Evolutionary conservation across 1,139 yeast genomes (phyloP).

Genomic region (Geotrichum phurueaensis): DNA sequence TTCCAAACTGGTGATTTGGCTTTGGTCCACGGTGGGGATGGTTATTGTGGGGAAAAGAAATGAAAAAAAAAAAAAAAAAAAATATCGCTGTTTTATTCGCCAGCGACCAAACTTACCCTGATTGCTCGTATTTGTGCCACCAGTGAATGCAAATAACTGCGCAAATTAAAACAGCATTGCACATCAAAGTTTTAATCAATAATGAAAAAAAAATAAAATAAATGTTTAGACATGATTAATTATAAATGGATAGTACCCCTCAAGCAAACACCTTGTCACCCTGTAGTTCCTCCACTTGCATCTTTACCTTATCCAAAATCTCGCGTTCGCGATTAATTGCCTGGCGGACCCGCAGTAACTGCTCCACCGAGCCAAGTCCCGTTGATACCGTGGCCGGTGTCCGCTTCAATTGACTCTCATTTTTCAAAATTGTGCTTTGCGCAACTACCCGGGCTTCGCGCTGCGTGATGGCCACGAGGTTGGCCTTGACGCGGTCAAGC

Average conservation of each 20-base stretch:
- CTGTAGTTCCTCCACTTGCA: neutral
- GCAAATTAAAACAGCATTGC: neutral
- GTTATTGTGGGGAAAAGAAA: neutral
- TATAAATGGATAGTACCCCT: neutral
- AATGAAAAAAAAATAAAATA: neutral
- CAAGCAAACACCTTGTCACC: neutral
- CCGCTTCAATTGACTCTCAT: neutral
- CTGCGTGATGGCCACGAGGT: neutral
- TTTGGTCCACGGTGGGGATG: neutral
- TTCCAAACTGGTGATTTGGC: neutral
- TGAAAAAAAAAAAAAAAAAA: neutral
- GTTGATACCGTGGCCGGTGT: conserved; percentile 4
- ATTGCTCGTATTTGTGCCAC: neutral
- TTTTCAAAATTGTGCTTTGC: neutral
- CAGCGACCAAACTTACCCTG: neutral
- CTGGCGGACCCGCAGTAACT: conserved; percentile 31
- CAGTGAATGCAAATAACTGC: neutral
- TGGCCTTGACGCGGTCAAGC: conserved; percentile 31
- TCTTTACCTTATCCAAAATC: neutral
- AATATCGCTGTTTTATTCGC: neutral
- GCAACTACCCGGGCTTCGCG: neutral
- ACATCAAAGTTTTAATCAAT: neutral
- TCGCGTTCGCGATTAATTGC: conserved; percentile 18
- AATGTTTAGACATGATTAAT: neutral
- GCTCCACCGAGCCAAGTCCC: conserved; percentile 24